Percentiles rank a stretch among this genome's conserved stretches.
phyloP scores from a whole-genome alignment of 2,329 filamentous ascomycete species.

The Pseudogymnoascus sp. region DNA sequence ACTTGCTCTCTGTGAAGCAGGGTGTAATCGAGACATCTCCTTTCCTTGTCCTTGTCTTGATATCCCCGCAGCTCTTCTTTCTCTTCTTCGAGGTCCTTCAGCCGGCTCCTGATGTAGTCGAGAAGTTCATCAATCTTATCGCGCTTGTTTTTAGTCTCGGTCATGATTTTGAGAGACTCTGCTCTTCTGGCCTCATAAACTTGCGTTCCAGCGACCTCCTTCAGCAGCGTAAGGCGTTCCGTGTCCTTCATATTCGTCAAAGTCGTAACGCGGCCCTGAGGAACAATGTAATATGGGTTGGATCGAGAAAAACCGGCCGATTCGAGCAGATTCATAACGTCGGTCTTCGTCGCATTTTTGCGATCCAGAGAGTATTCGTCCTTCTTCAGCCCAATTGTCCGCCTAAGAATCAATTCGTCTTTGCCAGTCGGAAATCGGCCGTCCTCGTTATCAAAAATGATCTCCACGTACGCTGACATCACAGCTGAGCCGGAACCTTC shows the following conservation, averaged over 20 bases:
- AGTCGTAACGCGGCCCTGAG: slow-evolving; percentile 89
- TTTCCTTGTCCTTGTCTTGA: slow-evolving; percentile 89
- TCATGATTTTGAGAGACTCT: slow-evolving; percentile 94
- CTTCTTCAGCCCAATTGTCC: slow-evolving; percentile 95
- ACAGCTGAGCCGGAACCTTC: slow-evolving; percentile 96
- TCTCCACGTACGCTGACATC: slow-evolving; percentile 98
- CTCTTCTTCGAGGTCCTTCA: slow-evolving; percentile 88
- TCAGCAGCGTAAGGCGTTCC: slow-evolving; percentile 80
- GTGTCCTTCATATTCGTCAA: slow-evolving; percentile 98
- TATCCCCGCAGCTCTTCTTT: slow-evolving; percentile 92
- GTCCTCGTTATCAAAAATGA: slow-evolving; percentile 97
- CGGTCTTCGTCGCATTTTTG: slow-evolving; percentile 89
- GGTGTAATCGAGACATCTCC: slow-evolving; percentile 87
- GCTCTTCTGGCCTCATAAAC: slow-evolving; percentile 89
- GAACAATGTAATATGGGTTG: slow-evolving; percentile 98
- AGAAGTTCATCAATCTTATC: slow-evolving; percentile 90
- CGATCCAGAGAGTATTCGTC: slow-evolving; percentile 97
- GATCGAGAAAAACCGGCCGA: slow-evolving; percentile 94
- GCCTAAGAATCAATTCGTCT: slow-evolving; percentile 80
- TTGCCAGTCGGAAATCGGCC: slow-evolving; percentile 91
- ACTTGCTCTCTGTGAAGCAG: slow-evolving; percentile 87
- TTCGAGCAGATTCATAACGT: slow-evolving; percentile 92
- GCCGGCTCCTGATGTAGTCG: slow-evolving; percentile 82
- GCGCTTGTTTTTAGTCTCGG: slow-evolving; percentile 90
- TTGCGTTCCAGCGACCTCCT: slow-evolving; percentile 97